These are phyloP conservation scores for Nemania diffusa DNA, from an alignment of 2,329 filamentous ascomycete genomes.

Conservation along the genomic window DNA sequence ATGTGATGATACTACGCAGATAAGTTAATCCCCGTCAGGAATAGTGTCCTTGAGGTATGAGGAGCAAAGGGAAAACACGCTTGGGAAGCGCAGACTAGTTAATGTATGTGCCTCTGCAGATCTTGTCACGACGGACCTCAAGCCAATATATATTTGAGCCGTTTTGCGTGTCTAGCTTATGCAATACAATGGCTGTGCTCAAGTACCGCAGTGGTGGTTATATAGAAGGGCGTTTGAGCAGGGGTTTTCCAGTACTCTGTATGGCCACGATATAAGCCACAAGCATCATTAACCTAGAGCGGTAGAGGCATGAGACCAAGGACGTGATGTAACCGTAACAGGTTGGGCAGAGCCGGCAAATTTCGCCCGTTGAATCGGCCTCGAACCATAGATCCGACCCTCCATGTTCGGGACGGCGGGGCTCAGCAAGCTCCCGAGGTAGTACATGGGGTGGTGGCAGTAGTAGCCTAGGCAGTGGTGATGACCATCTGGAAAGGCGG, in stretches of 20 bases:
- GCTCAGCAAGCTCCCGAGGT: conserved; percentile 12
- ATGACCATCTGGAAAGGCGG: background rate
- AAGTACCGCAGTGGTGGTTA: background rate
- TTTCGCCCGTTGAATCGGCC: conserved; percentile 6
- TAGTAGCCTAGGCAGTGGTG: background rate
- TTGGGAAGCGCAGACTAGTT: background rate
- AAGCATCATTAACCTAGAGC: background rate
- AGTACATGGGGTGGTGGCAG: background rate
- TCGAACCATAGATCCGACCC: conserved; percentile 12
- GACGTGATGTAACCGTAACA: background rate
- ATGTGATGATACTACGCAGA: background rate
- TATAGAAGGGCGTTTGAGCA: conserved; percentile 1
- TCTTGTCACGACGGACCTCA: background rate
- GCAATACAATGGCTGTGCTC: background rate
- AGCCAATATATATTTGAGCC: conserved; percentile 13
- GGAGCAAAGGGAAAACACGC: background rate
- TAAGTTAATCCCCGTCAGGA: background rate
- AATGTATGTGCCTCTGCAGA: background rate
- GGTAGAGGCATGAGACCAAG: conserved; percentile 4
- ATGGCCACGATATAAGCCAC: background rate
- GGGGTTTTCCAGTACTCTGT: background rate
- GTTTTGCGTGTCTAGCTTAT: background rate
- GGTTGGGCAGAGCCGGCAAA: background rate
- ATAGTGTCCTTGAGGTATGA: background rate
- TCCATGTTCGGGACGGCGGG: conserved; percentile 16